Base-by-base conservation (phyloP, 2,329 filamentous ascomycete genomes). In the Apiospora marii region DNA sequence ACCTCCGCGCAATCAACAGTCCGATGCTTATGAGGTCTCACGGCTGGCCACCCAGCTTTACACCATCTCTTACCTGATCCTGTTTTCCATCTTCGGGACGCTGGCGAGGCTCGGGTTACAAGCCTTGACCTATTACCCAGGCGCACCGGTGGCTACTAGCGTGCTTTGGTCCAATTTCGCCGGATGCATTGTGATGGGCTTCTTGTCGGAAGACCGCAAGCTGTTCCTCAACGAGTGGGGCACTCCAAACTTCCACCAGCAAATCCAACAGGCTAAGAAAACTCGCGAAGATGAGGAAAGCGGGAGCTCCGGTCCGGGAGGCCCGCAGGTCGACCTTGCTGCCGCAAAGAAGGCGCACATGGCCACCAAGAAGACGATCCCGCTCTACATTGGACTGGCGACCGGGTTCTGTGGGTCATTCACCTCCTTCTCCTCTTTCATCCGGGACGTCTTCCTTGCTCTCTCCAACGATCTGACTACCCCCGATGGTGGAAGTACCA, bases 321-420 rank as follows among this genome's bases (percentile, higher is more conserved):
- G 68, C 58, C 24, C 64, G 22, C 73, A 72, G 70, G 74, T 83
- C 22, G 83, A 87, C 71, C 75, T 86, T 4, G 80, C 81, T 8
- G 83, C 85, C 3, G 85, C 85, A 5, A 88, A 87, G 76, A 89
- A 92, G 78, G 86, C 86, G 1, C 90, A 93, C 79, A 81, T 88
- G 49, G 86, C 90, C 6, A 83, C 86, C 41, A 98, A 98, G 80
- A 97, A 97, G 84, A 93, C 93, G 0, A 93, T 97, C 41, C 95
- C 96, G 0, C 86, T 98, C 0, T 98, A 97, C 79, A 92, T 97
- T 73, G 95, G 93, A 69, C 89, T 98, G 7, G 90, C 94, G 0
- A 97, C 93, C 0, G 96, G 93, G 14, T 96, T 96, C 81, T 97
- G 94, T 78, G 94, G 96, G 74, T 95, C 93, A 76, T 94, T 96